Conservation (phyloP, 78 protist species). For the Planoprotostelium fungivorum region DNA sequence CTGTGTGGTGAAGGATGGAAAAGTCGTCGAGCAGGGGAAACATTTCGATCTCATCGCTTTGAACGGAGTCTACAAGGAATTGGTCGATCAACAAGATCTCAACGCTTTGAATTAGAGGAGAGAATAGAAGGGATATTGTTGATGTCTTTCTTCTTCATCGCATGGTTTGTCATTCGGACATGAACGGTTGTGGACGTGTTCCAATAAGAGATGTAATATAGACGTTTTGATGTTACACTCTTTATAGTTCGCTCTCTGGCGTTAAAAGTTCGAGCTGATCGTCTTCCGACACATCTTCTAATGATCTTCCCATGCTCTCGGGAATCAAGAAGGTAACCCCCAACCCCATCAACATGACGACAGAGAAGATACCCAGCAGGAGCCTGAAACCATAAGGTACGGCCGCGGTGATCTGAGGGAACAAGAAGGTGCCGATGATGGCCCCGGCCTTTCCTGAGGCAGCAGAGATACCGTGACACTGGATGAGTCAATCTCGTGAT, state of each 20-base stretch:
- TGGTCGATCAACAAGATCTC: constrained; percentile 12
- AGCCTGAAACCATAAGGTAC: background rate
- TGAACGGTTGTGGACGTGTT: too few relatives aligned
- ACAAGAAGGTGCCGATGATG: too few relatives aligned
- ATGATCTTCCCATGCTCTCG: background rate
- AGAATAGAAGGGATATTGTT: too few relatives aligned
- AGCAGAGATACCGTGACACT: constrained; percentile 78
- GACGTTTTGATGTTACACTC: too few relatives aligned
- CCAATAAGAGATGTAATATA: too few relatives aligned
- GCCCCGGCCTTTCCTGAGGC: constrained; percentile 84
- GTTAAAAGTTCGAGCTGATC: too few relatives aligned
- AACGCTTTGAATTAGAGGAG: background rate
- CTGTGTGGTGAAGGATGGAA: constrained; percentile 67
- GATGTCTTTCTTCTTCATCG: too few relatives aligned
- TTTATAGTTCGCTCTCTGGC: too few relatives aligned
- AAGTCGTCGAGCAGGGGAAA: constrained; percentile 80
- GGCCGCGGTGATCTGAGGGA: constrained; percentile 18
- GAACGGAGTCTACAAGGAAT: constrained; percentile 44
- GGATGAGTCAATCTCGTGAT: too few relatives aligned
- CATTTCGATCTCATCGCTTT: constrained; percentile 73
- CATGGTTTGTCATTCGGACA: too few relatives aligned
- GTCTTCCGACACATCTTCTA: background rate
- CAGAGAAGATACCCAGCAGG: background rate
- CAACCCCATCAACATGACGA: background rate
- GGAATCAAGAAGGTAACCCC: background rate